Evolutionary conservation across 2,329 filamentous ascomycete genomes (phyloP), one percentile per base, ranked within the genome.

Genomic region (Acrocalymma vagum): DNA sequence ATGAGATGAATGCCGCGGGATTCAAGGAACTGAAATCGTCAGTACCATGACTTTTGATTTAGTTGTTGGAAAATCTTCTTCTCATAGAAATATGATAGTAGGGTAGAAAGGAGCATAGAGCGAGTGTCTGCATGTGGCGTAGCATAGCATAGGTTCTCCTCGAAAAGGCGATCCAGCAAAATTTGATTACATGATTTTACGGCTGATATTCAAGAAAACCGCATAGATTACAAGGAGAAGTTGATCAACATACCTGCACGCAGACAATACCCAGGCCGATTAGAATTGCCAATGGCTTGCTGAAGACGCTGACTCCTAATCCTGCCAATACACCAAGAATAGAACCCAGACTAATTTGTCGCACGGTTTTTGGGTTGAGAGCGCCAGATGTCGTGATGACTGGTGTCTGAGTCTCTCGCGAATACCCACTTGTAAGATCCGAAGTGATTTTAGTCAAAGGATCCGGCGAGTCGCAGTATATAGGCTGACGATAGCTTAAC

Each of bases 261-360:
- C 81, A 75, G 10, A 88, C 73, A 16, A 88, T 79, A 8, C 84
- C 69, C 9, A 89, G 60, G 0, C 87, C 87, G 14, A 87, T 71
- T 14, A 92, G 65, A 11, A 91, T 59, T 1, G 86, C 85, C 31
- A 92, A 72, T 1, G 85, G 82, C 61, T 82, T 83, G 7, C 86
- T 90, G 65, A 92, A 90, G 11, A 86, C 73, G 43, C 84, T 83
- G 17, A 91, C 77, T 0, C 85, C 71, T 21, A 92, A 57, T 1
- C 87, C 87, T 3, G 78, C 70, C 8, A 69, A 28, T 21, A 69
- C 53, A 3, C 63, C 76, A 20, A 74, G 49, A 45, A 78, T 73
- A 43, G 73, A 77, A 4, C 76, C 76, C 38, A 70, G 55, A 35
- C 71, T 75, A 29, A 78, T 56, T 52, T 79, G 75, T 34, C 70